Evolutionary conservation across 106 monocot species (phyloP), one percentile per base, ranked within the genome.

Genomic region (Dendrobium officinale): DNA sequence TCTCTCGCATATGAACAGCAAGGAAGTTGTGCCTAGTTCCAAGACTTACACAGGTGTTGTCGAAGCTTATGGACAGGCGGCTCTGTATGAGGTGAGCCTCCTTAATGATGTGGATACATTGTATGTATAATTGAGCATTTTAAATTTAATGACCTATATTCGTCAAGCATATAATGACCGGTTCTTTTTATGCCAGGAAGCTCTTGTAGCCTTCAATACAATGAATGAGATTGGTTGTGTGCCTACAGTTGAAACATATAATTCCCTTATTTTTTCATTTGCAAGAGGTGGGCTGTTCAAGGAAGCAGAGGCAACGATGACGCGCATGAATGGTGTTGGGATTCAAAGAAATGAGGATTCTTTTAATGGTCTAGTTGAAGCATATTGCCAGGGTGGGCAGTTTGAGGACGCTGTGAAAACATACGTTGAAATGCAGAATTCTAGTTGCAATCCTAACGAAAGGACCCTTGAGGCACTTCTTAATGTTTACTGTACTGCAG

Each of bases 381-480:
- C 89, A 20, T 95, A 85, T 67, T 89, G 93, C 68, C 95, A 91
- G 41, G 95, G 91, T 26, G 98, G 95, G 59, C 92, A 98, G 47
- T 93, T 89, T 82, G 95, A 98, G 75, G 89, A 93, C 75, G 92
- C 98, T 19, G 29, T 95, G 40, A 98, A 95, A 84, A 82, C 85
- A 17, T 98, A 92, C 82, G 81, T 90, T 51, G 95, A 98, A 80
- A 92, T 98, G 95, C 95, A 92, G 82, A 91, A 98, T 75, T 89
- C 92, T 15, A 95, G 64, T 8, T 89, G 83, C 72, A 82, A 81
- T 22, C 91, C 91, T 11, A 82, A 90, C 83, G 88, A 91, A 59
- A 51, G 82, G 22, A 93, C 91, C 20, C 89, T 98, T 27, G 94
- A 95, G 89, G 91, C 84, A 7, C 85, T 92, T 55, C 82, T 98